Evolutionary conservation across 2,329 filamentous ascomycete species (phyloP).

Genomic region (Fusarium temperatum): DNA sequence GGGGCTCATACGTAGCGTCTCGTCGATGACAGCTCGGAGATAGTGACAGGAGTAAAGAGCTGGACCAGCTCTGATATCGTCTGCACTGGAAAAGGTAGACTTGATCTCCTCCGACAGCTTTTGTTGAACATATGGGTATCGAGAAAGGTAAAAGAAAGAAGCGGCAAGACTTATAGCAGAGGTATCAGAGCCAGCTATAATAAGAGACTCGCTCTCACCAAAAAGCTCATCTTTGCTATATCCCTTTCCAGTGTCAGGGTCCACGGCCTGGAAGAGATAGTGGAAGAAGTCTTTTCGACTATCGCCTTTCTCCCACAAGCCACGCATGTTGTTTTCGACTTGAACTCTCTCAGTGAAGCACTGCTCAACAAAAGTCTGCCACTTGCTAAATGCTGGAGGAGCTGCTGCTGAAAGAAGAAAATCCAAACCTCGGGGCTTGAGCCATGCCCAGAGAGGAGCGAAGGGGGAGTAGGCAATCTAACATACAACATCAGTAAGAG

Average conservation of each 20-base stretch:
- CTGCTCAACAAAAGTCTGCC: slow-evolving; percentile 31
- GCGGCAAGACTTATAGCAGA: slow-evolving; percentile 27
- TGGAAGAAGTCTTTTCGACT: slow-evolving; percentile 40
- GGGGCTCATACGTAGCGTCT: slow-evolving; percentile 37
- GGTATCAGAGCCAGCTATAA: slow-evolving; percentile 36
- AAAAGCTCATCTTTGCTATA: slow-evolving; percentile 35
- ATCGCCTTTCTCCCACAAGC: background rate
- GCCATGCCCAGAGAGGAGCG: slow-evolving; percentile 35
- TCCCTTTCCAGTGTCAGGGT: slow-evolving; percentile 39
- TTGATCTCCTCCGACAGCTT: slow-evolving; percentile 20
- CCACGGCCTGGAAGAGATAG: slow-evolving; percentile 30
- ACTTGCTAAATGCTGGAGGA: slow-evolving; percentile 30
- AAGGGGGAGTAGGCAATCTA: slow-evolving; percentile 37
- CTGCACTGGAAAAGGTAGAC: slow-evolving; percentile 3
- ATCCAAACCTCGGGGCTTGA: slow-evolving; percentile 39
- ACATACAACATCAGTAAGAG: background rate
- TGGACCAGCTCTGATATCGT: slow-evolving; percentile 16
- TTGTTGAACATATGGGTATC: slow-evolving; percentile 6
- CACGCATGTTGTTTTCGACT: slow-evolving; percentile 8
- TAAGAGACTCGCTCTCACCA: slow-evolving; percentile 38
- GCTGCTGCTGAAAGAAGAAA: slow-evolving; percentile 22
- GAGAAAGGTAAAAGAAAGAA: slow-evolving; percentile 32
- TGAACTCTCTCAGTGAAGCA: slow-evolving; percentile 28
- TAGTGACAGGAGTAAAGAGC: slow-evolving; percentile 33
- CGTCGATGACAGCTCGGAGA: slow-evolving; percentile 39